Evolutionary conservation across 306 rosid genomes (phyloP), one percentile per base, ranked within the genome.

Genomic region (Ziziphus jujuba): DNA sequence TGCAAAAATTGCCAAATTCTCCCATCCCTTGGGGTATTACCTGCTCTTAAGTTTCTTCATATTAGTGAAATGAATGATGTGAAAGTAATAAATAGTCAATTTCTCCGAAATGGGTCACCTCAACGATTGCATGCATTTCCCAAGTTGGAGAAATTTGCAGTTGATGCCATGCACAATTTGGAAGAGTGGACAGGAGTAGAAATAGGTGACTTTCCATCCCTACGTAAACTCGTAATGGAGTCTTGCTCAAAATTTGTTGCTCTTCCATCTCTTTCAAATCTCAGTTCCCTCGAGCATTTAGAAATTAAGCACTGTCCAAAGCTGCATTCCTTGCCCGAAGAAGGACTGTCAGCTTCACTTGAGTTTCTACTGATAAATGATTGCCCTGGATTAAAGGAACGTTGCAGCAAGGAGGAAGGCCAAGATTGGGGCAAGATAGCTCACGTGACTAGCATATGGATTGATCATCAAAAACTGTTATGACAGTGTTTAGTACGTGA

Each of bases 111-210:
- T 54, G 54, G 43, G 10, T 1, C 1, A 2, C 49, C 6, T 23
- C 63, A 51, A 44, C 11, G 4, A 3, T 23, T 0, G 33, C 53
- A 2, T 61, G 66, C 66, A 61, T 45, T 75, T 61, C 73, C 65
- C 1, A 53, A n/a, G 6, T 59, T 75, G 23, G 34, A 61, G 63
- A 36, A 8, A 31, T 53, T 74, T 7, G 54, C 31, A 38, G 5
- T 74, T 51, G 68, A 66, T 28, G 51, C 1, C 36, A 73, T 73
- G 78, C 65, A 36, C 5, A 40, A 38, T 7, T 58, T 73, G 44
- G 59, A 65, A 66, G 78, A 66, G 62, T 74, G 78, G 78, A 51
- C 6, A 4, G 68, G 66, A 49, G 47, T 66, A 49, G 17, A 51
- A 7, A 5, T 36, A 10, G 78, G 78, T 14, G 78, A 74, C 72